Conservation (phyloP, 129 eudicot genomes). For the Artemisia annua region DNA sequence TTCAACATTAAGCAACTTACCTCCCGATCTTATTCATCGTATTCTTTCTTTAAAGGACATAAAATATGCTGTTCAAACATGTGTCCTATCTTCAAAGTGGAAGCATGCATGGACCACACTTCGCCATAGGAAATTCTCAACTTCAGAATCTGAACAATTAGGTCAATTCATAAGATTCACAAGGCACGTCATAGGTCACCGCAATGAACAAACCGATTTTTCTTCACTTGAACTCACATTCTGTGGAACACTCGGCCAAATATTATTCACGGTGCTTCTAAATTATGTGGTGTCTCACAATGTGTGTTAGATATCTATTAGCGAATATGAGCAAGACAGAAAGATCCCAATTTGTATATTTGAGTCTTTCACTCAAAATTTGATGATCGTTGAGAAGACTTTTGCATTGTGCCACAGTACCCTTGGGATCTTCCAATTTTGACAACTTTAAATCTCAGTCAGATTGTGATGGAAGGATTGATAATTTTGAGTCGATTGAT, state of each 20-base stretch:
- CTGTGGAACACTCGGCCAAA: slow-evolving; percentile 23
- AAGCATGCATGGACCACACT: slow-evolving; percentile 25
- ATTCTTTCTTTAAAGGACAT: slow-evolving; percentile 23
- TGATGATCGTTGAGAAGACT: slow-evolving; percentile 7
- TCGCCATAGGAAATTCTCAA: slow-evolving; percentile 21
- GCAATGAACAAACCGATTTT: slow-evolving; percentile 14
- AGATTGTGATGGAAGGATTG: slow-evolving; percentile 20
- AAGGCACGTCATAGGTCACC: slow-evolving; percentile 17
- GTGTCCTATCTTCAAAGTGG: slow-evolving; percentile 20
- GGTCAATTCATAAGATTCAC: slow-evolving; percentile 7
- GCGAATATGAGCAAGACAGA: slow-evolving; percentile 12
- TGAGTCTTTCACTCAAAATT: slow-evolving; percentile 17
- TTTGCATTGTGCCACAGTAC: slow-evolving; percentile 9
- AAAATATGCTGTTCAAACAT: slow-evolving; percentile 24
- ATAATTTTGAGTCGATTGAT: not conserved
- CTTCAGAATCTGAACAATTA: slow-evolving; percentile 17
- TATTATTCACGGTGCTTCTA: slow-evolving; percentile 2
- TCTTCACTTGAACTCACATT: slow-evolving; percentile 14
- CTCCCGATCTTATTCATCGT: not conserved
- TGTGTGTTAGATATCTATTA: slow-evolving; percentile 6
- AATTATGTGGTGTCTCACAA: slow-evolving; percentile 22
- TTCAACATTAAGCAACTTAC: not conserved
- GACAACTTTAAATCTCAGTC: slow-evolving; percentile 25
- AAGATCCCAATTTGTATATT: slow-evolving; percentile 20
- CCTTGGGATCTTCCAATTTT: slow-evolving; percentile 28